These are phyloP conservation scores for Teratosphaeria destructans DNA, from an alignment of 2,329 filamentous ascomycete genomes.

Conservation along the genomic window DNA sequence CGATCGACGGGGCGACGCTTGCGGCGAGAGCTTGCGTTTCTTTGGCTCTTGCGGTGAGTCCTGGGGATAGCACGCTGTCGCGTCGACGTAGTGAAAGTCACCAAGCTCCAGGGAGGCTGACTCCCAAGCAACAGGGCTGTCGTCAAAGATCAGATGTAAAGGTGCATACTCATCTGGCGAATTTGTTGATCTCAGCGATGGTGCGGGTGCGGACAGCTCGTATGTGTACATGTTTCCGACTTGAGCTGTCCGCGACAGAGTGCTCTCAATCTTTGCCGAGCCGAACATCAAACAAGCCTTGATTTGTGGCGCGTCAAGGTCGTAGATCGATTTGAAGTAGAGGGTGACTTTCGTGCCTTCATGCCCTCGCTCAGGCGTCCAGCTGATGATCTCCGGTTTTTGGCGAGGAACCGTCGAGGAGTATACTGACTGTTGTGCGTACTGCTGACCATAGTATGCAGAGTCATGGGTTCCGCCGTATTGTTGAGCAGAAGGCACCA, in stretches of 20 bases:
- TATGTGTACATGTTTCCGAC: slow-evolving; percentile 56
- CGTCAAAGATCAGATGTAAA: slow-evolving; percentile 50
- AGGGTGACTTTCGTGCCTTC: slow-evolving; percentile 62
- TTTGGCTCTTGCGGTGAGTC: slow-evolving; percentile 25
- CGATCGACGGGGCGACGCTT: slow-evolving; percentile 38
- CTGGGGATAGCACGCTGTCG: slow-evolving; percentile 16
- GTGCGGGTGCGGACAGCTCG: slow-evolving; percentile 60
- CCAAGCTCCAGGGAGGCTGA: slow-evolving; percentile 46
- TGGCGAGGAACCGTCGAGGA: slow-evolving; percentile 51
- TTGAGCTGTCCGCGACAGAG: slow-evolving; percentile 43
- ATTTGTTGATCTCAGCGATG: slow-evolving; percentile 50
- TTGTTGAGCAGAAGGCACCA: slow-evolving; percentile 31
- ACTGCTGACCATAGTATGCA: slow-evolving; percentile 41
- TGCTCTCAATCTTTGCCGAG: slow-evolving; percentile 59
- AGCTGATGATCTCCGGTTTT: slow-evolving; percentile 56
- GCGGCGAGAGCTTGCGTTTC: slow-evolving; percentile 48
- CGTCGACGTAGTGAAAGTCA: slow-evolving; percentile 45
- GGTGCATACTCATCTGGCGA: slow-evolving; percentile 45
- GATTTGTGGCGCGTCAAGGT: slow-evolving; percentile 49
- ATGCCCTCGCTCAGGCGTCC: slow-evolving; percentile 56
- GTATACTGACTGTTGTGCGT: slow-evolving; percentile 56
- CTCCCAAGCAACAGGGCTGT: slow-evolving; percentile 24
- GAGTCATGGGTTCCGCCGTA: slow-evolving; percentile 39
- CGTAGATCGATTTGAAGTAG: slow-evolving; percentile 64
- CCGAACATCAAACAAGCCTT: slow-evolving; percentile 61